Evolutionary conservation across 805 yeast genomes (phyloP).

Genomic region (Saturnispora sanitii): DNA sequence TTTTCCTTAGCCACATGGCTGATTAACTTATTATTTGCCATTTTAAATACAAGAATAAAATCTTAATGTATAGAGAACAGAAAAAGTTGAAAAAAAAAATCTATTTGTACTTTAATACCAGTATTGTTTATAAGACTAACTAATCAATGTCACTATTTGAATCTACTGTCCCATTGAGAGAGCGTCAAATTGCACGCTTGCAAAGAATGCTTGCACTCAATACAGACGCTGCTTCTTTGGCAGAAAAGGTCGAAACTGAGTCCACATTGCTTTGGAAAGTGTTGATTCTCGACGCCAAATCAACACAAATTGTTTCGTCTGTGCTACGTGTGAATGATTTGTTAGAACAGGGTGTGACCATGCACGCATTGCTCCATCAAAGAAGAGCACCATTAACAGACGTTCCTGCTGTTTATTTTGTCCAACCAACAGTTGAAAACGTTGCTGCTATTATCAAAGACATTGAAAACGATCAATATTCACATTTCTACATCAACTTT

Average conservation of each 20-base stretch:
- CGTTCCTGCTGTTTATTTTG: constrained; percentile 89
- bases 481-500: constrained; percentile 75
- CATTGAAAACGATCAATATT: constrained; percentile 63
- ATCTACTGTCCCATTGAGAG: constrained; percentile 18
- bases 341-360: constrained; percentile 82
- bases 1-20: neutral
- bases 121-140: neutral
- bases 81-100: neutral
- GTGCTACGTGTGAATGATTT: constrained; percentile 89
- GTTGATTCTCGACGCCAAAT: constrained; percentile 66
- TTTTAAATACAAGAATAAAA: too few relatives aligned
- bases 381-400: constrained; percentile 81
- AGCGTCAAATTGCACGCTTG: constrained; percentile 32
- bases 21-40: too few relatives aligned
- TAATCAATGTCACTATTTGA: constrained; percentile 15
- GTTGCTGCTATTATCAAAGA: constrained; percentile 62
- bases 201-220: constrained; percentile 84
- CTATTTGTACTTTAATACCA: neutral
- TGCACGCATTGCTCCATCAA: constrained; percentile 66
- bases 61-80: too few relatives aligned
- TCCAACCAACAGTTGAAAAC: constrained; percentile 78
- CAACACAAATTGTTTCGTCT: constrained; percentile 81
- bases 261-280: constrained; percentile 98
- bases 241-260: constrained; percentile 66
- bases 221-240: constrained; percentile 31